These are phyloP conservation scores for Rhododendron kiyosumense DNA, from an alignment of 148 eudicot species.

Conservation along the genomic window DNA sequence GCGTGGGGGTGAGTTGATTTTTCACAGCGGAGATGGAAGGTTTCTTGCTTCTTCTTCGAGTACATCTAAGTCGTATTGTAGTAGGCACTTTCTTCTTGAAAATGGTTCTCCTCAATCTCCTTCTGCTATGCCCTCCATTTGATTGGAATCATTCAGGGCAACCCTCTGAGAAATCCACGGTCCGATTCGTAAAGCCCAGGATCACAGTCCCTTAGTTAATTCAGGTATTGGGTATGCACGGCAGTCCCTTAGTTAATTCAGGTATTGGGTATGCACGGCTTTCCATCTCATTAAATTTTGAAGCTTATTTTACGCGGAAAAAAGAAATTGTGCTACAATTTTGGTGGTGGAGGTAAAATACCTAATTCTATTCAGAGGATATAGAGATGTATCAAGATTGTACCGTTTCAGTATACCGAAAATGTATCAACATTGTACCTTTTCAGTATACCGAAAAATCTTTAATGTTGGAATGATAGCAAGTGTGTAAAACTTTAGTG, in stretches of 20 bases:
- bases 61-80: slow-evolving; percentile 77
- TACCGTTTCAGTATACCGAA: not conserved
- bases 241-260: not conserved
- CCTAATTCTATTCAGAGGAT: not conserved
- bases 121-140: slow-evolving; percentile 52
- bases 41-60: slow-evolving; percentile 92
- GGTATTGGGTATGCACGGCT: too few relatives aligned
- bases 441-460: not conserved
- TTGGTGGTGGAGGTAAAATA: not conserved
- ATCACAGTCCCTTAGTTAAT: not conserved
- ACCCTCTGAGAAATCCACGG: not conserved
- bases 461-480: not conserved
- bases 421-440: not conserved
- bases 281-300: too few relatives aligned
- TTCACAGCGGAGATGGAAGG: slow-evolving; percentile 71
- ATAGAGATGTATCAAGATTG: not conserved
- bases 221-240: not conserved
- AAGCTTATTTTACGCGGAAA: not conserved
- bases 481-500: not conserved
- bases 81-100: slow-evolving; percentile 80
- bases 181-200: not conserved
- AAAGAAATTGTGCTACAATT: not conserved
- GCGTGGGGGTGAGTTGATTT: slow-evolving; percentile 39
- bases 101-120: slow-evolving; percentile 91
- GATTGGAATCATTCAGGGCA: slow-evolving; percentile 3